Evolutionary conservation across 2,329 filamentous ascomycete genomes (phyloP), one percentile per base, ranked within the genome.

Genomic region (Monosporascus sp.): DNA sequence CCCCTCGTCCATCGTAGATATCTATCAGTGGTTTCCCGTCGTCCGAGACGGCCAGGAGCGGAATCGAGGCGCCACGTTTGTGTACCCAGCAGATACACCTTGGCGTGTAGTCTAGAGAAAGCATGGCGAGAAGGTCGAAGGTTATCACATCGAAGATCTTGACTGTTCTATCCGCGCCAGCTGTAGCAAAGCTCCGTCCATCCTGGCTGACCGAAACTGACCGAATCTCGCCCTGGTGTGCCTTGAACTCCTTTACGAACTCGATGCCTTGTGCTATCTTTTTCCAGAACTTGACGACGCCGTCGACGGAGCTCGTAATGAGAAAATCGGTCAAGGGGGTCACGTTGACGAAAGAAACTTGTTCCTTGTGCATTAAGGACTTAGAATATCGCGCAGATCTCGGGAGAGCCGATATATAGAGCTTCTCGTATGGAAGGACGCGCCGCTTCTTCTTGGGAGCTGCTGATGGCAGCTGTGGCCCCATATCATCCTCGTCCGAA

Each of bases 241-340:
- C 92, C 66, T 86, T 87, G 75, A 96, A 99, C 73, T 99, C 92
- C 74, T 99, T 99, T 51, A 97, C 93, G 66, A 99, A 99, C 73
- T 99, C 95, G 54, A 99, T 89, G 1, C 90, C 90, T 37, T 89
- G 86, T 2, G 84, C 86, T 59, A 89, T 82, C 75, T 99, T 99
- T 76, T 99, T 99, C 94, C 94, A 99, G 70, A 99, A 99, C 72
- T 99, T 99, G 62, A 97, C 93, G 1, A 93, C 88, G n/a, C 95
- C 95, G 68, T 99, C 94, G 44, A 89, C 75, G 0, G 94, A 97
- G 56, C 89, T 90, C 1, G 94, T 99, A 58, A 99, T 94, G 38
- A 99, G 78, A 68, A 99, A 99, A 62, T 97, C 94, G 55, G 93
- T 97, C 55, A 87, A 77, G 1, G 92, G 92, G 1, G 95, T 96